Base-by-base conservation (phyloP, 441 rosid genomes). In the Codiaeum variegatum region DNA sequence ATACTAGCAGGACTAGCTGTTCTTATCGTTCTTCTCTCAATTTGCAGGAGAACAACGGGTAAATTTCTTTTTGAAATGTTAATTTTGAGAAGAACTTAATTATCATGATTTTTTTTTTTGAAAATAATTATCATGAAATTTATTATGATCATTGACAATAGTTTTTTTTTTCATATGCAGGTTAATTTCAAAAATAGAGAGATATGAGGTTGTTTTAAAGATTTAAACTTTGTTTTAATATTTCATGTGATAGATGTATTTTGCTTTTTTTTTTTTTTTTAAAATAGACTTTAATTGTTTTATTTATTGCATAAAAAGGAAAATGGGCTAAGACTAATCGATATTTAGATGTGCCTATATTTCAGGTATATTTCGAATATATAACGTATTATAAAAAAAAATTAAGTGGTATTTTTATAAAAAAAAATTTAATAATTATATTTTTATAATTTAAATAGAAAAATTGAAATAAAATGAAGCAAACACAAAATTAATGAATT, bases 21-120 rank as follows among this genome's bases (percentile, higher is more conserved):
- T 79, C 79, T 94, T 0, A 80, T 94, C 8, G 83, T 94, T 77
- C 82, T 91, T 23, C 97, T 92, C 78, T 92, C 97, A 29, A 55
- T 94, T 18, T 92, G 98, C 82, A 70, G 88, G 74, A 88, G 71
- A 78, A 61, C 88, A 13, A 80, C 78, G 83, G 88, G 93, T 86
- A 76, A 44, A 1, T 59, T 32, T n/a, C 16, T 26, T 0, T 38
- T 12, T 36, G 15, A 6, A 15, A 42, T n/a, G 0, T 5, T 58
- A 13, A 11, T n/a, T n/a, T n/a, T 51, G 3, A 36, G 3, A 19
- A 9, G 6, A 31, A 23, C 8, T 13, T 18, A 18, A 7, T 9
- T 9, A 5, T 13, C 4, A 1, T 32, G 15, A 24, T 13, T 18
- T 26, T 19, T 61, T 4, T 0, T 36, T 0, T 1, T 4, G 1